Evolutionary conservation across 441 rosid species (phyloP), one percentile per base, ranked within the genome.

Genomic region (Jatropha podagrica): DNA sequence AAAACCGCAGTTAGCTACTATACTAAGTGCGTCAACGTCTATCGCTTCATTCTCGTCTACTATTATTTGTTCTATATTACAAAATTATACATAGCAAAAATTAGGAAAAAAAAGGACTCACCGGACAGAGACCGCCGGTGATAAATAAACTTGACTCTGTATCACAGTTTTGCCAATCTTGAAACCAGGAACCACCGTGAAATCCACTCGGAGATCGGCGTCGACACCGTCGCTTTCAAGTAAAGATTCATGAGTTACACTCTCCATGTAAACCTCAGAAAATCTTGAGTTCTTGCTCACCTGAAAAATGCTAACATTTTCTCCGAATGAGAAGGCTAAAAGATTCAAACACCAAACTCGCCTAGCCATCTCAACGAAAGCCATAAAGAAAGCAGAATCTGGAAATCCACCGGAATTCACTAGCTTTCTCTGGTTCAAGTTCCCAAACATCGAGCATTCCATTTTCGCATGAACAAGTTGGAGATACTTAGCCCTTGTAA

Each of bases 111-210:
- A 41, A 17, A 32, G 38, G 68, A 74, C 74, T 83, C 68, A 58
- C 83, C 85, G 88, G 84, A 18, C 79, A 81, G 78, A 80, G n/a
- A 12, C 44, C 9, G 81, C 85, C 81, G 89, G 91, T 5, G 89
- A 82, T 65, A 93, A 90, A 68, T 89, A 95, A 13, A 95, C 99
- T 74, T 87, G 92, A 77, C 94, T 84, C 71, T 90, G 97, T 58
- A 93, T 75, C n/a, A 84, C 77, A 11, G 88, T 85, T 76, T 88
- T 84, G 61, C 99, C 94, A 18, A 93, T 80, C 84, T 82, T 86
- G 86, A 95, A 95, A 9, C 99, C 99, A 0, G 99, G 99, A 78
- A 90, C 85, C 58, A 92, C 89, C 0, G 97, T 92, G 80, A 92
- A 93, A 6, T 86, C 96, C 26, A 95, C 98, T 46, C 79, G 77